Base-by-base conservation (phyloP, 1,284 basidiomycete species). In the Athelia psychrophila region DNA sequence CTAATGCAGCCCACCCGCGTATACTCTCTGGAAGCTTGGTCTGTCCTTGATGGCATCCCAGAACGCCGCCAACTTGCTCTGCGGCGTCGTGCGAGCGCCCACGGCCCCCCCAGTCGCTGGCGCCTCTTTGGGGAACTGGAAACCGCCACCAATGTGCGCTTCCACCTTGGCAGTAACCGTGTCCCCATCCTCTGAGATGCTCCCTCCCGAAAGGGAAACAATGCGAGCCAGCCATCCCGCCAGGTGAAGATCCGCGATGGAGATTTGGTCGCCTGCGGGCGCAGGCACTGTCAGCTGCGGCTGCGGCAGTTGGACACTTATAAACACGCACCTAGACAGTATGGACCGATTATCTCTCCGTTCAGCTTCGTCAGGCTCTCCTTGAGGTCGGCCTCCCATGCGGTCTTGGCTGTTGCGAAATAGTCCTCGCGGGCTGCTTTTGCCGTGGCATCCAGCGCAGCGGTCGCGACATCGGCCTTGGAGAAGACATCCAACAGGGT, bases 201-300 rank as follows among this genome's bases (percentile, higher is more conserved):
- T 65, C 0, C 81, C 87, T 2, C 84, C 86, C 3, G 78, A 74
- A 22, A 91, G 71, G 44, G 61, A 65, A 12, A 84, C 79, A 10
- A 93, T 58, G 25, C 84, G 78, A 2, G 83, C 74, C 35, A 94
- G 66, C 91, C 91, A 96, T 12, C 83, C 84, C 2, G 82, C 84
- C 23, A 93, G 72, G 62, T 94, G 91, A 49, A 93, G 68, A 64
- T 95, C 93, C 2, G 86, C 89, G 42, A 93, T 72, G 8, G 86
- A 90, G 62, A 93, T 67, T 54, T 91, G 88, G 60, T 88, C 88
- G 23, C 86, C 86, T 88, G 53, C 27, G 27, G 27, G 6, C 27
- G 27, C 27, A 19, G 47, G 22, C 48, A 75, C 62, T 35, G 64
- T 65, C 61, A 71, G 58, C 23, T 62, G 56, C 45, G 54, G 55